Evolutionary conservation across 805 yeast genomes (phyloP), one percentile per base, ranked within the genome.

Genomic region (Nakazawaea ernobii): DNA sequence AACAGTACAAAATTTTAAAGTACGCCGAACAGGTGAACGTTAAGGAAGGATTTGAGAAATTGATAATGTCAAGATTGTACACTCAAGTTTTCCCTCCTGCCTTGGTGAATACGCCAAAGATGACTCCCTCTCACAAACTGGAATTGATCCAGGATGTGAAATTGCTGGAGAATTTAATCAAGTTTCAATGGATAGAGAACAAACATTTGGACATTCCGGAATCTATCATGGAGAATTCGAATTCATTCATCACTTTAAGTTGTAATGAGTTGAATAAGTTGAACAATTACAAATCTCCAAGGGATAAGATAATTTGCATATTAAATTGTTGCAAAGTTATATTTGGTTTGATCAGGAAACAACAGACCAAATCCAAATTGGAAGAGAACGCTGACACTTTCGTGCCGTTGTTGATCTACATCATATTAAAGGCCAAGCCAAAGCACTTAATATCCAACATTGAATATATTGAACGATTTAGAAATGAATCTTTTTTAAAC

Each of bases 301-400:
- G 99, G 45, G 99, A 95, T 60, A 94, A 94, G 59, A 80, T 89
- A 52, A 88, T 94, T 35, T 94, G 98, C 61, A 73, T 94, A 2
- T 71, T 94, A 52, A 95, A 94, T 65, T 82, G 94, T 45, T 92
- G 97, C 60, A 92, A 92, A 63, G 91, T 94, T 17, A 84, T 95
- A 6, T 91, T 90, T 70, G 95, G 96, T 9, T 73, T 88, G 49
- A 76, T 95, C 41, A 81, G 90, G 52, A 86, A 82, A 51, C 50
- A 50, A 45, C 49, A 52, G 42, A 55, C 52, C 39, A 35, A 41
- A 14, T 68, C 73, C 13, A 66, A 75, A 43, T 73, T 80, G 46
- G 85, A 81, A 49, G 92, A 86, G 55, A 91, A 90, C 55, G 99
- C 99, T 0, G 99, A 94, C 65, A 80, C 86, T 35, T 94, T 94